These are phyloP conservation scores for Lepidium sativum DNA, from an alignment of 345 rosid species.

Conservation along the genomic window DNA sequence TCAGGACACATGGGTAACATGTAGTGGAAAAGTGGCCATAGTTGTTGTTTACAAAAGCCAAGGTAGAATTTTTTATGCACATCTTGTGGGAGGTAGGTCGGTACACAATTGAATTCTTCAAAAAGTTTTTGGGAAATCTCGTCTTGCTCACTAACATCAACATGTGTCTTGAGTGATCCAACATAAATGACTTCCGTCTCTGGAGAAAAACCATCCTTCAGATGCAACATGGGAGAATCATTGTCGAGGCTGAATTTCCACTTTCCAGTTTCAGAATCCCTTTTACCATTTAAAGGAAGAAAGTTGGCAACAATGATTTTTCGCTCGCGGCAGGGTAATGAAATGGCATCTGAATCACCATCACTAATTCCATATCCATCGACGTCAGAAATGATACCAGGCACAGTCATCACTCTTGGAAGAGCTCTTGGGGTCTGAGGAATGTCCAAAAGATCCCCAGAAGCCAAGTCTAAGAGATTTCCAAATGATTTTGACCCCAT, in stretches of 20 bases:
- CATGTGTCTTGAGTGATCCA: slow-evolving; percentile 36
- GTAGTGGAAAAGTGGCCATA: slow-evolving; percentile 48
- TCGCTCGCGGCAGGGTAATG: slow-evolving; percentile 15
- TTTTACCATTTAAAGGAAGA: slow-evolving; percentile 38
- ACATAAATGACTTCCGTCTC: slow-evolving; percentile 35
- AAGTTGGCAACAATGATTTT: slow-evolving; percentile 37
- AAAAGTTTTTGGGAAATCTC: slow-evolving; percentile 34
- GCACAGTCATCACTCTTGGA: slow-evolving; percentile 47
- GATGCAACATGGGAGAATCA: slow-evolving; percentile 34
- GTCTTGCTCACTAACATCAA: slow-evolving; percentile 36
- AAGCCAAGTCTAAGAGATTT: slow-evolving; percentile 53
- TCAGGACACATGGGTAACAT: slow-evolving; percentile 45
- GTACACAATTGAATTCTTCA: slow-evolving; percentile 37
- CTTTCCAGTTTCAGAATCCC: slow-evolving; percentile 28
- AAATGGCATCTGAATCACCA: slow-evolving; percentile 22
- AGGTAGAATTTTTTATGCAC: slow-evolving; percentile 36
- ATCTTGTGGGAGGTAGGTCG: slow-evolving; percentile 40
- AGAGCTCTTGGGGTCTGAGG: slow-evolving; percentile 46
- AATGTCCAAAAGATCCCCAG: slow-evolving; percentile 46
- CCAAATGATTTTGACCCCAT: slow-evolving; percentile 66
- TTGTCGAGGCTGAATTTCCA: slow-evolving; percentile 33
- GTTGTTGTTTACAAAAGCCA: slow-evolving; percentile 40
- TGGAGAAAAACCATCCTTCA: slow-evolving; percentile 36
- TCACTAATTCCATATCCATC: slow-evolving; percentile 31
- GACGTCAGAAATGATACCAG: slow-evolving; percentile 46